Base-by-base conservation (phyloP, 2,329 filamentous ascomycete genomes). In the Amauroascus verrucosus region DNA sequence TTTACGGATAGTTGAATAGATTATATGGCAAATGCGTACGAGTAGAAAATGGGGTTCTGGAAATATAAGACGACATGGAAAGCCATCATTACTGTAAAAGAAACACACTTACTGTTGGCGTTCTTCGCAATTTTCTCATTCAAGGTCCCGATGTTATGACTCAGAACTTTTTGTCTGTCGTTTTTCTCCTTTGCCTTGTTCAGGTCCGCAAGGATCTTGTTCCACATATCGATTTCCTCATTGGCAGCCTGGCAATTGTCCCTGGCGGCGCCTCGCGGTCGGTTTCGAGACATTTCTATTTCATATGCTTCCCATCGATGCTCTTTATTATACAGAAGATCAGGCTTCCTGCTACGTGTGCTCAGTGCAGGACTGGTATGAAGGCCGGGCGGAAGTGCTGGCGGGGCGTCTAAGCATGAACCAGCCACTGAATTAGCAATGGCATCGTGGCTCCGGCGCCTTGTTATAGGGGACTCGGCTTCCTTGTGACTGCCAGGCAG, bases 221-320 rank as follows among this genome's bases (percentile, higher is more conserved):
- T 71, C 69, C 69, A 72, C 62, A 72, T 69, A 54, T 72, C 70
- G 55, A 70, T 67, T 55, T 72, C 70, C 61, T 72, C 70, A 49
- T 71, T 71, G 30, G 68, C 69, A 16, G 68, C 69, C n/a, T 68
- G 63, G 22, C 69, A 69, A 62, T 72, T 72, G 57, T 72, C 70
- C 46, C 70, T 64, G 54, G 67, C 65, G 52, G 65, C 64, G 14
- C 64, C 66, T 46, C 70, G 61, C 46, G 70, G 69, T 50, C 70
- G 67, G 59, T 72, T 72, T 54, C 70, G 67, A 35, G 70, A 72
- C 70, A 72, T 72, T 6, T 51, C 38, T 35, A 30, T 28, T 24
- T 44, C 54, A 58, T n/a, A 16, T 43, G 38, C 37, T 38, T 46
- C 40, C 32, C 33, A 38, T 38, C 16, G 28, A 33, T 18, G 38